Conservation (phyloP, 257 asterid species). For the Ligustrum vulgare region DNA sequence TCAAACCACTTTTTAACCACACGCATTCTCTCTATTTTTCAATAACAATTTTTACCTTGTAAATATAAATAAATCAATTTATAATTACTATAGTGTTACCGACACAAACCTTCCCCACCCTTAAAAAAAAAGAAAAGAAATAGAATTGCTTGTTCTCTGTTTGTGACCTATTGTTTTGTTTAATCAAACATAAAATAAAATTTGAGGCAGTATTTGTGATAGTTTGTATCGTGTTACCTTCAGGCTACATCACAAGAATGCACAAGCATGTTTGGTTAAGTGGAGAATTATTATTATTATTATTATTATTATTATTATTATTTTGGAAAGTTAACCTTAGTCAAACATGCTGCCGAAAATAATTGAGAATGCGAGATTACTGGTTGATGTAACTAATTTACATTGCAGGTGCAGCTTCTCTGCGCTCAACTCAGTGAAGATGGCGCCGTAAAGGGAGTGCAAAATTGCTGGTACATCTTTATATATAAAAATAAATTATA, state of each 20-base stretch:
- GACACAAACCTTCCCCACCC: not conserved
- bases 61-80: no score
- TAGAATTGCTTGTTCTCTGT: not conserved
- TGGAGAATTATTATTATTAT: not conserved
- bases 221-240: not conserved
- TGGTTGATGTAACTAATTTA: constrained; percentile 1
- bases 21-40: no score
- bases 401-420: constrained; percentile 38
- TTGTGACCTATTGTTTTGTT: not conserved
- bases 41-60: no score
- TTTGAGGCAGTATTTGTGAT: not conserved
- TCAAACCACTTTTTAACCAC: no score
- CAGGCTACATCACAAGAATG: not conserved
- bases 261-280: not conserved
- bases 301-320: no score
- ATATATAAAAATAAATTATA: constrained; percentile 4
- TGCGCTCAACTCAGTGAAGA: constrained; percentile 64
- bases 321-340: not conserved
- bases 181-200: not conserved
- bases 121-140: no score
- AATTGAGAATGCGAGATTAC: not conserved
- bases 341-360: not conserved
- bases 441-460: constrained; percentile 49
- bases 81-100: no score
- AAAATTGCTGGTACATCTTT: constrained; percentile 38